Conservation (phyloP, 352 stramenopile species). For the Phytophthora cactorum region DNA sequence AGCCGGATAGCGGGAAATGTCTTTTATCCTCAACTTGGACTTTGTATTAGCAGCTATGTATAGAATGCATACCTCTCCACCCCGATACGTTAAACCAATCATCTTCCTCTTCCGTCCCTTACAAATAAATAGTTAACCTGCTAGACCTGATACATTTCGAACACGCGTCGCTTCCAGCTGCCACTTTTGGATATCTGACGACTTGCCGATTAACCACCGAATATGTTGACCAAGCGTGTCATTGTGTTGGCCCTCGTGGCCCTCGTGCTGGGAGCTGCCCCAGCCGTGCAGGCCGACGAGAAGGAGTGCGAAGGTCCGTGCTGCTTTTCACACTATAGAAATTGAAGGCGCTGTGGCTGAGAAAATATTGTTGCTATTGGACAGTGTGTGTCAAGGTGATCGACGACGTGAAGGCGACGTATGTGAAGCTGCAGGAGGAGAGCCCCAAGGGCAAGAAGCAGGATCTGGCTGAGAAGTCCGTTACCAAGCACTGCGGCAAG, state of each 20-base stretch:
- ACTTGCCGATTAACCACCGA: conserved; percentile 11
- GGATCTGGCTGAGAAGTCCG: conserved; percentile 75
- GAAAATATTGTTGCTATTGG: not conserved
- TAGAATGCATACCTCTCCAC: conserved; percentile 22
- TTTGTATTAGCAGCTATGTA: not conserved
- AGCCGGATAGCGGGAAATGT: conserved; percentile 14
- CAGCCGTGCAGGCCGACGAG: conserved; percentile 46
- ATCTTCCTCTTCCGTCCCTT: not conserved
- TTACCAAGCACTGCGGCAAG: conserved; percentile 90
- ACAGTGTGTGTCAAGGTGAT: conserved; percentile 94
- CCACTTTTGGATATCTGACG: conserved; percentile 37
- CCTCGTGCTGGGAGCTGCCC: conserved; percentile 49
- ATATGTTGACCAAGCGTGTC: conserved; percentile 67
- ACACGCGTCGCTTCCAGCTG: conserved; percentile 30
- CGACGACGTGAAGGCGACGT: conserved; percentile 81
- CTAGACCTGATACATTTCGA: conserved; percentile 6
- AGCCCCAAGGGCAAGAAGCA: conserved; percentile 84
- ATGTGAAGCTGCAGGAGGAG: conserved; percentile 66
- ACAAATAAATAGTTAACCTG: conserved; percentile 3
- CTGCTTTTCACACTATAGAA: not conserved
- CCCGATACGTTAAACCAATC: conserved; percentile 4
- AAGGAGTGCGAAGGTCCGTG: conserved; percentile 92
- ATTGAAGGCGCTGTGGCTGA: conserved; percentile 1
- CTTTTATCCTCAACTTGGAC: conserved; percentile 2
- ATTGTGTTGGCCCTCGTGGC: conserved; percentile 74